Base-by-base conservation (phyloP, 139 green algal genomes). In the Picochlorum sp. region DNA sequence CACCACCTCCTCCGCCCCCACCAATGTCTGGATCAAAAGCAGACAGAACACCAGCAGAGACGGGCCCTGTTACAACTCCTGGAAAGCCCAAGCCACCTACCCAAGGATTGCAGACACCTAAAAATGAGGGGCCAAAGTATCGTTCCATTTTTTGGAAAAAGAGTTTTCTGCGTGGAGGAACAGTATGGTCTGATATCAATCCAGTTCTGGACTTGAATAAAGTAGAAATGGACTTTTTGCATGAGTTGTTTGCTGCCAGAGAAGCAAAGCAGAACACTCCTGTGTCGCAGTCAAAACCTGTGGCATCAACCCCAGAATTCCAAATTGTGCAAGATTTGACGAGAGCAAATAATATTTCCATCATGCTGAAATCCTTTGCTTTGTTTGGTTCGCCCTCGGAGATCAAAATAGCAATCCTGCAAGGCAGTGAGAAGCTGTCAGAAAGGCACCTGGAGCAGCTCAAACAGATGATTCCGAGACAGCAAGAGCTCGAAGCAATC, bases 331-430 rank as follows among this genome's bases (percentile, higher is more conserved):
- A 60, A 0, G 49, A 54, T 54, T 9, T 89, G 16, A 47, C 79
- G 6, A 65, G 83, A 1, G 83, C 83, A 65, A 90, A 90, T 77
- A 90, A 90, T 63, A 68, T 90, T 28, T 70, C 80, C 49, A 91
- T 90, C 70, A 90, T 90, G 79, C 74, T 90, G 14, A 89, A 73
- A 15, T 58, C 66, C 59, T 74, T 74, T 47, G 14, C 49, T 2
- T 16, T 10, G 0, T 74, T 78, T 37, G 16, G 14, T 9, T 49
- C 45, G 1, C 14, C 45, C 2, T 34, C 68, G 38, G 70, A 16
- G 44, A 77, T 82, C 49, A 60, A 52, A 18, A 28, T 30, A 4
- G 70, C 72, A 14, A 51, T 84, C 21, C 50, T 74, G 34, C 57
- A 45, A 11, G 76, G 76, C 64, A 75, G 51, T 57, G 51, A 54